These are phyloP conservation scores for Carnegiea gigantea DNA, from an alignment of 179 eudicot genomes.

Conservation along the genomic window DNA sequence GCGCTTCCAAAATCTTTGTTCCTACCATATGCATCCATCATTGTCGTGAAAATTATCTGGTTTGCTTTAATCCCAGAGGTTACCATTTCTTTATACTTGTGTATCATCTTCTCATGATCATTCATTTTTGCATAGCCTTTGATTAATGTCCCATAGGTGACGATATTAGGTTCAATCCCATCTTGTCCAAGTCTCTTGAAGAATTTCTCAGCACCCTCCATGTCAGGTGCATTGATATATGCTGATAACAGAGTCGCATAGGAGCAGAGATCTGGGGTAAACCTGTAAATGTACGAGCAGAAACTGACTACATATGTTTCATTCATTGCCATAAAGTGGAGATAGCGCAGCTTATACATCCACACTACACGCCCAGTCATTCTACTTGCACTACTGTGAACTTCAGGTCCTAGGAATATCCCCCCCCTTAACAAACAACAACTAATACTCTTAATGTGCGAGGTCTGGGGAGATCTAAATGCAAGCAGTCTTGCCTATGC, in stretches of 20 bases:
- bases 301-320: not conserved
- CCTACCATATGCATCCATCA: slow-evolving; percentile 94
- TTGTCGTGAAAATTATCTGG: slow-evolving; percentile 71
- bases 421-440: no score
- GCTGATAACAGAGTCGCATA: slow-evolving; percentile 86
- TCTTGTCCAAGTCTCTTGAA: slow-evolving; percentile 69
- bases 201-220: slow-evolving; percentile 96
- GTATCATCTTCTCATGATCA: slow-evolving; percentile 78
- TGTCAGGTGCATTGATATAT: slow-evolving; percentile 84
- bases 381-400: no score
- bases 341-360: no score
- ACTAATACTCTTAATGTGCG: no score
- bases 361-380: no score
- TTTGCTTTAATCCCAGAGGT: slow-evolving; percentile 60
- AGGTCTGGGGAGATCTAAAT: no score
- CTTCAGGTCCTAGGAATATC: no score
- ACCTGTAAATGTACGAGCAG: slow-evolving; percentile 41
- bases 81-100: slow-evolving; percentile 72
- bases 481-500: no score
- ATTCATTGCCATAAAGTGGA: not conserved
- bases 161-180: slow-evolving; percentile 60
- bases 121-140: slow-evolving; percentile 75
- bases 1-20: slow-evolving; percentile 75
- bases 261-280: slow-evolving; percentile 86
- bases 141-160: slow-evolving; percentile 75